Percentiles rank a stretch among this genome's conserved stretches.
Evolutionary conservation across 2,329 filamentous ascomycete species (phyloP).

Genomic region (Clonostachys byssicola): DNA sequence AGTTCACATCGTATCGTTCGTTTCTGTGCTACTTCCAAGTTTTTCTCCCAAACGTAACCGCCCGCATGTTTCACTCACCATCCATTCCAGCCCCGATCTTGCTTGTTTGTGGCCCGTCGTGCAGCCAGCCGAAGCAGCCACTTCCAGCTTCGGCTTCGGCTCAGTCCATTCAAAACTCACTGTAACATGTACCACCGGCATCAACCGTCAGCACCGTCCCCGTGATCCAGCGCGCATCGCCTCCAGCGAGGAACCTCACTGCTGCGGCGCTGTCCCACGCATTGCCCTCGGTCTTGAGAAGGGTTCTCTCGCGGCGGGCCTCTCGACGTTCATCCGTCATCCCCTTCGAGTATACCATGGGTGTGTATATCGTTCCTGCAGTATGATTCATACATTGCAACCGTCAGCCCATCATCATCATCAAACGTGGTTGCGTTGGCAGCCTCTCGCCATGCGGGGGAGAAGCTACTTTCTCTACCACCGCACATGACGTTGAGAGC

Average conservation of each 20-base stretch:
- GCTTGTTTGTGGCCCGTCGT: no score
- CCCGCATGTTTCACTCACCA: no score
- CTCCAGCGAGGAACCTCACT: conserved; percentile 30
- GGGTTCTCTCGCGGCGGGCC: conserved; percentile 27
- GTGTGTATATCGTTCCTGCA: conserved; percentile 35
- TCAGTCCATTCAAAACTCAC: no score
- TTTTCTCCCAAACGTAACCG: no score
- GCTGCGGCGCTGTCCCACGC: conserved; percentile 36
- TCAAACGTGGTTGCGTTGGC: no score
- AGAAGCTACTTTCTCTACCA: no score
- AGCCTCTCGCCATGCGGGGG: no score
- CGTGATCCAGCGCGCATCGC: conserved; percentile 38
- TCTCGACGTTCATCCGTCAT: conserved; percentile 32
- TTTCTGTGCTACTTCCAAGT: no score
- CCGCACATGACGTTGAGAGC: not conserved
- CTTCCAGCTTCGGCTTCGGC: no score
- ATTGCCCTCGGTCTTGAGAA: conserved; percentile 34
- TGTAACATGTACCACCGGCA: conserved; percentile 24
- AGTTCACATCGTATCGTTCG: no score
- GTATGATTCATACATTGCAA: conserved; percentile 4
- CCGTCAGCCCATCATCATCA: not conserved
- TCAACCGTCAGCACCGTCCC: conserved; percentile 33
- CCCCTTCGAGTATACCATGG: conserved; percentile 35
- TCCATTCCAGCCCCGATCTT: no score
- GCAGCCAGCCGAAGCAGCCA: no score